Conservation (phyloP, 345 rosid species). For the Syzygium aqueum region DNA sequence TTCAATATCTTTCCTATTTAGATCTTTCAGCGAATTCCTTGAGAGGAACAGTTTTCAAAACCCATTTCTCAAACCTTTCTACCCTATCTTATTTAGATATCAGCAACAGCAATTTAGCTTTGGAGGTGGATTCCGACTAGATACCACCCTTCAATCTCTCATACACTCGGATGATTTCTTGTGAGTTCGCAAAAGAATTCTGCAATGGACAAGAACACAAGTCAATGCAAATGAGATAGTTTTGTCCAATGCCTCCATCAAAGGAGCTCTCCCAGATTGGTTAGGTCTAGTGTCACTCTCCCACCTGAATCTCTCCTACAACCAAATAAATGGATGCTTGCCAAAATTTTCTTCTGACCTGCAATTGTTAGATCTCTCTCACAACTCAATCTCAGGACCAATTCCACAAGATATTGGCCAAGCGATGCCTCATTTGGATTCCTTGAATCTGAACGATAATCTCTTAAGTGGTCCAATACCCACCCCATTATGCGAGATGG, state of each 20-base stretch:
- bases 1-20: neutral
- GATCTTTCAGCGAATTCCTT: conserved; percentile 1
- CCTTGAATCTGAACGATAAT: neutral
- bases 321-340: neutral
- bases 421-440: neutral
- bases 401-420: neutral
- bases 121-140: neutral
- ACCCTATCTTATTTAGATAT: neutral
- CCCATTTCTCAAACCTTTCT: neutral
- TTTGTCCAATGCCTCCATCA: neutral
- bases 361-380: neutral
- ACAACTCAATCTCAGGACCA: neutral
- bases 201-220: neutral
- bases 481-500: neutral
- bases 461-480: neutral
- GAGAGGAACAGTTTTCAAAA: neutral
- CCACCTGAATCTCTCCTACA: neutral
- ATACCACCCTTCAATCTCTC: neutral
- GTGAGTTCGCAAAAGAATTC: neutral
- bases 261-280: neutral
- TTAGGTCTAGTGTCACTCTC: neutral
- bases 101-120: neutral
- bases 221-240: neutral
- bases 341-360: neutral
- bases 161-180: neutral